phyloP scores from a whole-genome alignment of 306 rosid species.

The Acmispon strigosus region DNA sequence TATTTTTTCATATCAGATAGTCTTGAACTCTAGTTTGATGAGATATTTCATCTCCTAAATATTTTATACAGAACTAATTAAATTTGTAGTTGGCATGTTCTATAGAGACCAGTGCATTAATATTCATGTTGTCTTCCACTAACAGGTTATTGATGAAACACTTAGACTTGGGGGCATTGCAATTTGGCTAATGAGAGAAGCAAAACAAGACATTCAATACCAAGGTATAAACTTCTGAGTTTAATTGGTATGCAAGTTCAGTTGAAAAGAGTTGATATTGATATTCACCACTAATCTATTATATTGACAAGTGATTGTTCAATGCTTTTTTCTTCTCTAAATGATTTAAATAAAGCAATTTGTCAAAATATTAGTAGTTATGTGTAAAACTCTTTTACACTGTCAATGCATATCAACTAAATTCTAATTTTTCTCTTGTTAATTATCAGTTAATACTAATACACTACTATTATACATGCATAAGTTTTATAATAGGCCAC shows the following conservation, averaged over 20 bases:
- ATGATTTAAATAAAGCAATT: background rate
- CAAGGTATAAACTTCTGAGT: constrained; percentile 42
- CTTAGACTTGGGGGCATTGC: constrained; percentile 92
- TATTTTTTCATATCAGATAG: background rate
- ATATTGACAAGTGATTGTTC: background rate
- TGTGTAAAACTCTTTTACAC: background rate
- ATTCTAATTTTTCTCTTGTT: too few relatives aligned
- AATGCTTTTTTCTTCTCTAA: background rate
- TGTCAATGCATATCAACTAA: too few relatives aligned
- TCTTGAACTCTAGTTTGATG: constrained; percentile 7
- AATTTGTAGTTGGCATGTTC: background rate
- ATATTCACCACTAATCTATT: background rate
- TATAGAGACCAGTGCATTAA: background rate
- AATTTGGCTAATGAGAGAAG: constrained; percentile 91
- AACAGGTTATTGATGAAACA: constrained; percentile 87
- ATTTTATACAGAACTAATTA: background rate
- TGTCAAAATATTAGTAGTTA: background rate
- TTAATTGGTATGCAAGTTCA: background rate
- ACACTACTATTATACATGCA: background rate
- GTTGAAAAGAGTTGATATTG: background rate
- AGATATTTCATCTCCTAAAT: constrained; percentile 1
- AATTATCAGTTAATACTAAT: background rate
- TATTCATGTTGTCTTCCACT: background rate
- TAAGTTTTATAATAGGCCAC: background rate
- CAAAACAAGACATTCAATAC: constrained; percentile 74